These are phyloP conservation scores for Saturnispora gosingensis DNA, from an alignment of 805 yeast species.

Conservation along the genomic window DNA sequence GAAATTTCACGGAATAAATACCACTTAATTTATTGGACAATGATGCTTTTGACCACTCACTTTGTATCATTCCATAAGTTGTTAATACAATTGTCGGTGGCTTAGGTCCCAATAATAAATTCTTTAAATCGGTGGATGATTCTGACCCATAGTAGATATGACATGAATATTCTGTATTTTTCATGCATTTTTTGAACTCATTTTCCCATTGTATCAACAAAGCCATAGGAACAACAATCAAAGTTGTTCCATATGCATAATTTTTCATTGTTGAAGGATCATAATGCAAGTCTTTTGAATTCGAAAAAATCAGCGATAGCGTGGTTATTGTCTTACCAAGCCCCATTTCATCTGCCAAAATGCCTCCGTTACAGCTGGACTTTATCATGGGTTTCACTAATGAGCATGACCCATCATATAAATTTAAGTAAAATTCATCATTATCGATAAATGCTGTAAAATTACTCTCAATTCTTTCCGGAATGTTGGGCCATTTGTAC, in stretches of 20 bases:
- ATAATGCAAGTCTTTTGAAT: constrained; percentile 39
- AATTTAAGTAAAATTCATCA: constrained; percentile 56
- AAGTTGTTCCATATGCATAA: constrained; percentile 64
- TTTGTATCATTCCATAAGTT: constrained; percentile 78
- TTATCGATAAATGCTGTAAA: neutral
- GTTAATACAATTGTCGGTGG: constrained; percentile 71
- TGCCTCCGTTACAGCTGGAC: constrained; percentile 66
- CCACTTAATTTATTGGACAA: constrained; percentile 34
- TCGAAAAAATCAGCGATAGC: constrained; percentile 58
- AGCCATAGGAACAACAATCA: constrained; percentile 86
- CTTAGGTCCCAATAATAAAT: constrained; percentile 32
- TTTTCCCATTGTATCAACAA: constrained; percentile 84
- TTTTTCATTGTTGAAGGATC: constrained; percentile 18
- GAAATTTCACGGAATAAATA: constrained; percentile 61
- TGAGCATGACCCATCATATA: constrained; percentile 74
- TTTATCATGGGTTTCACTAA: constrained; percentile 55
- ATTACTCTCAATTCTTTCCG: constrained; percentile 7
- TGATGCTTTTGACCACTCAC: constrained; percentile 52
- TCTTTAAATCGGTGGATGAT: constrained; percentile 39
- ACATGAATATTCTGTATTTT: constrained; percentile 31
- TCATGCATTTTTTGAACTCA: constrained; percentile 57
- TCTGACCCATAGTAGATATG: constrained; percentile 71
- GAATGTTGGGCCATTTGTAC: constrained; percentile 56
- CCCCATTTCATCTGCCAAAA: constrained; percentile 95
- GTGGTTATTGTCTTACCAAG: constrained; percentile 88